A percentile compares a stretch with the other conserved stretches of the same genome.
Conservation (phyloP, 2,329 filamentous ascomycete species). For the Fusarium kyushuense region DNA sequence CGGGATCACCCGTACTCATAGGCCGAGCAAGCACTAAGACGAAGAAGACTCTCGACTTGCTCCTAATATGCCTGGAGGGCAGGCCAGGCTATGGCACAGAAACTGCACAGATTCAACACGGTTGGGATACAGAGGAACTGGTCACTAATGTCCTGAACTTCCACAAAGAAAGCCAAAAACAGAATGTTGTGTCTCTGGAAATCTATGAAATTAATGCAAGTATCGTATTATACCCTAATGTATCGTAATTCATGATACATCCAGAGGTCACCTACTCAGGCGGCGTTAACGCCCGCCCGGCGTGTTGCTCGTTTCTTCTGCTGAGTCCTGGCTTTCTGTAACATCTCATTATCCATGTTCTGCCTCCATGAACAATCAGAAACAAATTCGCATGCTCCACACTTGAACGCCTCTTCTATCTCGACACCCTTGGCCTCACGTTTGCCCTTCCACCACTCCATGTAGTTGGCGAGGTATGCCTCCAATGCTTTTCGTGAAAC, state of each 20-base stretch:
- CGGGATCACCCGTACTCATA: constrained; percentile 45
- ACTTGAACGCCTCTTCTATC: constrained; percentile 90
- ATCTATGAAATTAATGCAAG: neutral
- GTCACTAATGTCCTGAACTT: neutral
- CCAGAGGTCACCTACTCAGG: constrained; percentile 10
- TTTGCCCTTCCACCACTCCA: constrained; percentile 90
- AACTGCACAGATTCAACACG: neutral
- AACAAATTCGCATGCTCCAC: constrained; percentile 84
- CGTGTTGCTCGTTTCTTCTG: constrained; percentile 42
- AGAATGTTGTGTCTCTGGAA: neutral
- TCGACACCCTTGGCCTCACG: constrained; percentile 79
- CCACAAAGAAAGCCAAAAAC: neutral
- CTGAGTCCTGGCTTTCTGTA: constrained; percentile 42
- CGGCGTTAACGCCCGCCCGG: constrained; percentile 14
- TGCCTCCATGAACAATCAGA: constrained; percentile 83
- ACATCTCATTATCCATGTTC: constrained; percentile 71
- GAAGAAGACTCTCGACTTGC: rapidly evolving
- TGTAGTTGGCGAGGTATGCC: constrained; percentile 74
- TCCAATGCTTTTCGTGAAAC: constrained; percentile 75
- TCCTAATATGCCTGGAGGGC: neutral
- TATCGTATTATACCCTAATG: constrained; percentile 7
- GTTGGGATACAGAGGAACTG: neutral
- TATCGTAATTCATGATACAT: constrained; percentile 39
- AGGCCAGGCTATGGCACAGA: neutral
- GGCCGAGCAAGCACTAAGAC: constrained; percentile 39